A percentile compares a stretch with the other conserved stretches of the same genome.
Conservation (phyloP, 2,329 filamentous ascomycete genomes). For the Myrmaecium sp. region DNA sequence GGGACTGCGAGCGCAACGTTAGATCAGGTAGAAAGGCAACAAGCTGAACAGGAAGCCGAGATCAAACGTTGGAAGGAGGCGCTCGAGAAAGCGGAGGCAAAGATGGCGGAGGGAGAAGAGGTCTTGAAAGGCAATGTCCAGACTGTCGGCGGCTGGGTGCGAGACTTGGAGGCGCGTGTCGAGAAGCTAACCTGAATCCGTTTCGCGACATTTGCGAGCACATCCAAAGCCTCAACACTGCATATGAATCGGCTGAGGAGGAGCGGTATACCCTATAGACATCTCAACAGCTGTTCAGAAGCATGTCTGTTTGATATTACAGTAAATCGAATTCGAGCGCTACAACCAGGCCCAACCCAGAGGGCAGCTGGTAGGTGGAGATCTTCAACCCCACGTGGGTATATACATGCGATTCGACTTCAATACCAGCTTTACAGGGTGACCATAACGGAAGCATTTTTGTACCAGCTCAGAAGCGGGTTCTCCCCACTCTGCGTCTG, state of each 20-base stretch:
- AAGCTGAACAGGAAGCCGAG: slow-evolving; percentile 68
- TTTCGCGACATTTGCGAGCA: not conserved
- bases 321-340: no score
- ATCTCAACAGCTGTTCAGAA: no score
- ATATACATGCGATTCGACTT: slow-evolving; percentile 3
- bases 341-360: no score
- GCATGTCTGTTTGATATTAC: no score
- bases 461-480: slow-evolving; percentile 80
- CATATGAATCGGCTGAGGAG: no score
- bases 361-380: not conserved
- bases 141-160: slow-evolving; percentile 78
- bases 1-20: slow-evolving; percentile 65
- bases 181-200: slow-evolving; percentile 17
- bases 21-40: slow-evolving; percentile 58
- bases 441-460: slow-evolving; percentile 84
- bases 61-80: slow-evolving; percentile 76
- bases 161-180: slow-evolving; percentile 66
- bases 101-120: slow-evolving; percentile 51
- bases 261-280: no score
- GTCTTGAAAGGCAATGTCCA: slow-evolving; percentile 65
- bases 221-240: no score
- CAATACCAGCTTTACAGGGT: slow-evolving; percentile 58
- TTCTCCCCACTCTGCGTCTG: slow-evolving; percentile 84
- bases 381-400: not conserved
- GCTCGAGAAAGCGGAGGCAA: slow-evolving; percentile 58